Evolutionary conservation across 768 basidiomycete genomes (phyloP).

Genomic region (Hygrophorus pudorinus): DNA sequence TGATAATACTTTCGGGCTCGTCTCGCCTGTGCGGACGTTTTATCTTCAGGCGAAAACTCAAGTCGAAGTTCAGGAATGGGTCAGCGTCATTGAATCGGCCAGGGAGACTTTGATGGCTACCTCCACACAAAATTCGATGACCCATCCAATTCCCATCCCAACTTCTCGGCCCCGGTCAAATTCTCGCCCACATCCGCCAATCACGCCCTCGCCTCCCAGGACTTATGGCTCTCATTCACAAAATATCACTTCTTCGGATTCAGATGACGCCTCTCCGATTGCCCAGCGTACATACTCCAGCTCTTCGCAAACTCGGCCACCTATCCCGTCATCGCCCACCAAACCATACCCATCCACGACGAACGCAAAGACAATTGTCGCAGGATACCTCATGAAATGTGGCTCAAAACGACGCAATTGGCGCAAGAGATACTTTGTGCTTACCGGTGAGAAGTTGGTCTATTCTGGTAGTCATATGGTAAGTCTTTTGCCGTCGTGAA

Average conservation of each 20-base stretch:
- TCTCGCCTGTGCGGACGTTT: conserved; percentile 83
- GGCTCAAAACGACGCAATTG: conserved; percentile 88
- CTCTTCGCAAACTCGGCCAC: conserved; percentile 34
- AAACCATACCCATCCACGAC: conserved; percentile 8
- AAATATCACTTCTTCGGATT: conserved; percentile 66
- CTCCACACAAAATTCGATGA: conserved; percentile 46
- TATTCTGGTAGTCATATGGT: conserved; percentile 97
- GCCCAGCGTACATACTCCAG: conserved; percentile 31
- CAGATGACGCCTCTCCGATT: conserved; percentile 56
- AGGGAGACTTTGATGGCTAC: conserved; percentile 54
- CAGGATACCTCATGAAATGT: conserved; percentile 95
- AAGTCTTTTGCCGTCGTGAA: conserved; percentile 14
- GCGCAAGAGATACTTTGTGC: conserved; percentile 95
- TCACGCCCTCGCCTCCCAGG: conserved; percentile 38
- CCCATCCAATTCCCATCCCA: conserved; percentile 46
- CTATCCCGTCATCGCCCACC: conserved; percentile 1
- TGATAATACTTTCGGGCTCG: conserved; percentile 81
- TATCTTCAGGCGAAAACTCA: conserved; percentile 75
- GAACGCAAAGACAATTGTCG: conserved; percentile 75
- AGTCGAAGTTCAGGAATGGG: conserved; percentile 77
- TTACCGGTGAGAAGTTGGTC: conserved; percentile 79
- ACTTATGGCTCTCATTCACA: conserved; percentile 30
- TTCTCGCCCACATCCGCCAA: conserved; percentile 21
- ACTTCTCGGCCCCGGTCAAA: conserved; percentile 19
- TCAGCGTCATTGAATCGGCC: conserved; percentile 69